Evolutionary conservation across 2,329 filamentous ascomycete species (phyloP).

Genomic region (Aureobasidium sp.): DNA sequence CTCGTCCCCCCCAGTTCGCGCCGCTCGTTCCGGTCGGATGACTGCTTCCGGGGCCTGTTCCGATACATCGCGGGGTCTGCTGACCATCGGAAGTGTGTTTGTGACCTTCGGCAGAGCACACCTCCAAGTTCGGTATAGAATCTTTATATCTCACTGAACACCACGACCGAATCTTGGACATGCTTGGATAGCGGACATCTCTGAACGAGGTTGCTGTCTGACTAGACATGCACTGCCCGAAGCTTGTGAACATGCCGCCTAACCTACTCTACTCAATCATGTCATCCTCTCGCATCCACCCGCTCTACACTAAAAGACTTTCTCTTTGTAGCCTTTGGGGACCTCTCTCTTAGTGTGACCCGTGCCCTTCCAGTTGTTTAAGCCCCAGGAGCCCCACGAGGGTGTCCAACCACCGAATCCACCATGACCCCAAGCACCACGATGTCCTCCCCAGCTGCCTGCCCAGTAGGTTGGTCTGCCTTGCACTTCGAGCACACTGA

Average conservation of each 20-base stretch:
- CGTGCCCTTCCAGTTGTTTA: conserved; percentile 2
- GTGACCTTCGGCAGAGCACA: too few species aligned
- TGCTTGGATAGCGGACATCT: too few species aligned
- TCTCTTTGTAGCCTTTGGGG: conserved; percentile 13
- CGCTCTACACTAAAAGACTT: conserved; percentile 3
- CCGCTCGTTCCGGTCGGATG: background rate
- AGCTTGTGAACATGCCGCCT: background rate
- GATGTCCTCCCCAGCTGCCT: conserved; percentile 6
- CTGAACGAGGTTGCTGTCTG: too few species aligned
- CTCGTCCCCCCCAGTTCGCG: background rate
- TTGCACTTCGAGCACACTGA: conserved; percentile 47
- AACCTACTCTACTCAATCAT: background rate
- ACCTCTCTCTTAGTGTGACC: background rate
- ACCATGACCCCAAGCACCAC: background rate
- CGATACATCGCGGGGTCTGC: too few species aligned
- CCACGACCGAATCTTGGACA: too few species aligned
- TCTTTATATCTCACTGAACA: too few species aligned
- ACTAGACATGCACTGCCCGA: too few species aligned
- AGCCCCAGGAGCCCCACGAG: background rate
- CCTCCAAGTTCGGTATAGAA: too few species aligned
- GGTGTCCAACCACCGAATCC: conserved; percentile 6
- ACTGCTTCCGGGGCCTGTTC: background rate
- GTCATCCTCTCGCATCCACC: background rate
- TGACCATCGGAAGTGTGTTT: too few species aligned
- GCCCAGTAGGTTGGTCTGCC: conserved; percentile 2